These are phyloP conservation scores for Lentinula sp. DNA, from an alignment of 768 basidiomycete species.

Conservation along the genomic window DNA sequence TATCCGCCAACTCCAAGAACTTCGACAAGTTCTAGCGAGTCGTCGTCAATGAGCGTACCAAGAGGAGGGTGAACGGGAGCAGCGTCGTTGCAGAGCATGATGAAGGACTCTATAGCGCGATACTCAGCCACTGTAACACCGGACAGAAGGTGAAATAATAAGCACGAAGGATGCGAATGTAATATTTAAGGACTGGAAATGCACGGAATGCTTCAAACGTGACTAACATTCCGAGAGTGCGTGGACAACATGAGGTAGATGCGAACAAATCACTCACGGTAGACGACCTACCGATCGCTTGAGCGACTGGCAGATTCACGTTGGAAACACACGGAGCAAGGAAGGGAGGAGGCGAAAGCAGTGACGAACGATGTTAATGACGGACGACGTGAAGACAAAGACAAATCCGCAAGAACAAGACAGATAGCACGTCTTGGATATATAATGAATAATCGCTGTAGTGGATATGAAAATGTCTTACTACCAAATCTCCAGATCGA, in stretches of 20 bases:
- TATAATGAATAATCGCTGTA: background rate
- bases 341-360: background rate
- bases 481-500: background rate
- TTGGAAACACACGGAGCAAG: background rate
- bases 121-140: background rate
- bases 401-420: background rate
- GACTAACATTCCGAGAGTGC: conserved; percentile 46
- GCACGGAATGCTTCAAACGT: conserved; percentile 22
- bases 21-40: conserved; percentile 75
- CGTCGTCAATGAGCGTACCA: conserved; percentile 80
- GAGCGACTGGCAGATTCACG: conserved; percentile 25
- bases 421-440: background rate
- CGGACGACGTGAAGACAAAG: background rate
- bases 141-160: background rate
- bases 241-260: conserved; percentile 74
- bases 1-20: conserved; percentile 92
- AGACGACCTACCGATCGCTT: conserved; percentile 33
- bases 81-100: conserved; percentile 8
- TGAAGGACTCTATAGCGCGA: background rate
- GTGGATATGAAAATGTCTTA: background rate
- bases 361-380: background rate
- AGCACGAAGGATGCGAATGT: background rate
- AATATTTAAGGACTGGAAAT: conserved; percentile 4
- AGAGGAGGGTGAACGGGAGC: conserved; percentile 40
- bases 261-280: conserved; percentile 37